A percentile compares a stretch with the other conserved stretches of the same genome.
Evolutionary conservation across 2,329 filamentous ascomycete species (phyloP).

Genomic region (Neonectria punicea): DNA sequence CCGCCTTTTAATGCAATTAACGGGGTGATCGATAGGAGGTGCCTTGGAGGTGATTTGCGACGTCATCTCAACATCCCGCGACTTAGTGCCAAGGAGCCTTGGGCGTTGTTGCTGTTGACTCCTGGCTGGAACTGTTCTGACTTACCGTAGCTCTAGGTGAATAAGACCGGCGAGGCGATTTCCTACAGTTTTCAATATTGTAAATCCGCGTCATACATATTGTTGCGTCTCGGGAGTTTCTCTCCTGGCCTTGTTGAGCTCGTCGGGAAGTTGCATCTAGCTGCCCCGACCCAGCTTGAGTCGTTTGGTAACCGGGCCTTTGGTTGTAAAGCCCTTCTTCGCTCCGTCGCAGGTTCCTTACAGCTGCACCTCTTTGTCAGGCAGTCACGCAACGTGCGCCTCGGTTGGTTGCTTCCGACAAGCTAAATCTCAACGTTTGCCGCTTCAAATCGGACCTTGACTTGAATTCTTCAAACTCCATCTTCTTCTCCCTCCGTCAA

Average conservation of each 20-base stretch:
- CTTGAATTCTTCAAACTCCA: not conserved
- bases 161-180: too few relatives aligned
- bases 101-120: not conserved
- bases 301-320: not conserved
- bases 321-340: not conserved
- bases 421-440: not conserved
- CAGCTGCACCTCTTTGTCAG: not conserved
- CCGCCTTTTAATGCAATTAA: constrained; percentile 26
- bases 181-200: not conserved
- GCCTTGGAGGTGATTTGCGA: constrained; percentile 4
- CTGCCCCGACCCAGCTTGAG: not conserved
- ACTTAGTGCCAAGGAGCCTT: not conserved
- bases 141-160: not conserved
- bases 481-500: constrained; percentile 5
- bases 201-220: not conserved
- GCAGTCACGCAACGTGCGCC: constrained; percentile 10
- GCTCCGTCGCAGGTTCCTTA: not conserved
- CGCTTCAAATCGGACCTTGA: not conserved
- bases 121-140: not conserved
- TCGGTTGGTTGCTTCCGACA: constrained; percentile 9
- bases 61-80: constrained; percentile 11
- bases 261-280: not conserved
- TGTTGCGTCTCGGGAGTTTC: not conserved
- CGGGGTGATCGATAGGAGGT: constrained; percentile 1
- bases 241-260: not conserved